phyloP scores from a whole-genome alignment of 306 rosid species.

The Begonia peltatifolia region DNA sequence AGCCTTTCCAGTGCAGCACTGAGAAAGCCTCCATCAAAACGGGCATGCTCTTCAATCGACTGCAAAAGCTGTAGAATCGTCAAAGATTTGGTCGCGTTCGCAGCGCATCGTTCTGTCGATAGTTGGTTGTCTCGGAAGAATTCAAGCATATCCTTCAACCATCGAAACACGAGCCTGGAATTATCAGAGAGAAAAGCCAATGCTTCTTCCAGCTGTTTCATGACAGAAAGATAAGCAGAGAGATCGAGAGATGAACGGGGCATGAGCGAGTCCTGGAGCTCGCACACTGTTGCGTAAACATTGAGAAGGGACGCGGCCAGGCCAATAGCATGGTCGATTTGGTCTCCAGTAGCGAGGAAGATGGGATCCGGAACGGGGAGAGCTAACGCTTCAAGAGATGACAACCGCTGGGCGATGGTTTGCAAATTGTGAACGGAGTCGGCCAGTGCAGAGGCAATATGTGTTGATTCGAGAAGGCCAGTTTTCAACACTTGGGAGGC shows the following conservation, averaged over 20 bases:
- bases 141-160: conserved; percentile 49
- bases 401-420: conserved; percentile 22
- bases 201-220: conserved; percentile 58
- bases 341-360: conserved; percentile 19
- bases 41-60: conserved; percentile 19
- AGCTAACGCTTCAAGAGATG: conserved; percentile 34
- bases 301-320: conserved; percentile 46
- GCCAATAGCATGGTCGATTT: conserved; percentile 44
- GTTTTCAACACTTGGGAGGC: conserved; percentile 33
- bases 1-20: conserved; percentile 50
- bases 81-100: conserved; percentile 33
- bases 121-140: conserved; percentile 22
- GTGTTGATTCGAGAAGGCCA: conserved; percentile 38
- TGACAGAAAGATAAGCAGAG: conserved; percentile 25
- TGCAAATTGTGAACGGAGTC: conserved; percentile 40
- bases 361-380: conserved; percentile 13
- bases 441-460: conserved; percentile 28
- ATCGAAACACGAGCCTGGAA: conserved; percentile 40
- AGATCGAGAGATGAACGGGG: conserved; percentile 30
- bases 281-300: conserved; percentile 35
- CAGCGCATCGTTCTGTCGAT: conserved; percentile 20
- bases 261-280: conserved; percentile 38
- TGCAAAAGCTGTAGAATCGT: conserved; percentile 37
- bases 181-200: conserved; percentile 53
- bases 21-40: conserved; percentile 55